Evolutionary conservation across 192 early-diverging fungal genomes (phyloP).

Genomic region (Entomortierella chlamydospora): DNA sequence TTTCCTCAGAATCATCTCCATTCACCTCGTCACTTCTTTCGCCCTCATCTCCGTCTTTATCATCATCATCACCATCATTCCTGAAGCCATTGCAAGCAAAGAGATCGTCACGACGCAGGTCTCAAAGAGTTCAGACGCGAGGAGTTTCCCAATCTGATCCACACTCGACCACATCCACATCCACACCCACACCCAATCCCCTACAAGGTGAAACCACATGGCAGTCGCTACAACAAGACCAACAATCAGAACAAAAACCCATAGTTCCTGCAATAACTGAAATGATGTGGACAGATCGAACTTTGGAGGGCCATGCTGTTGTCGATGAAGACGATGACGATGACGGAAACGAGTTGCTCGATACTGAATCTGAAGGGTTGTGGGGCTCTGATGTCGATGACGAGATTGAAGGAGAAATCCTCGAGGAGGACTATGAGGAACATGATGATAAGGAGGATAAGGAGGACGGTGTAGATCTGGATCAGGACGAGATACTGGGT

Average conservation of each 20-base stretch:
- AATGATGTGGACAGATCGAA: slow-evolving; percentile 20
- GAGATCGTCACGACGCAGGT: not conserved
- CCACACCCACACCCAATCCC: too few species aligned
- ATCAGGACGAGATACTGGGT: not conserved
- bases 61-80: not conserved
- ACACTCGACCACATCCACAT: not conserved
- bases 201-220: not conserved
- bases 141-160: not conserved
- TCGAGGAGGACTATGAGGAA: slow-evolving; percentile 32
- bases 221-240: not conserved
- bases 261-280: not conserved
- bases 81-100: not conserved
- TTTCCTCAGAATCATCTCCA: not conserved
- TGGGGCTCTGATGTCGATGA: slow-evolving; percentile 24
- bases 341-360: slow-evolving; percentile 44
- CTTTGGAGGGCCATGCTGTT: slow-evolving; percentile 36
- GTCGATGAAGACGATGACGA: slow-evolving; percentile 47
- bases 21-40: not conserved
- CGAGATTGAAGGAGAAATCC: slow-evolving; percentile 33
- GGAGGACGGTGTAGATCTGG: not conserved
- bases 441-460: not conserved
- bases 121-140: not conserved
- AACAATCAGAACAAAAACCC: slow-evolving; percentile 2
- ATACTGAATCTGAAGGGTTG: slow-evolving; percentile 32
- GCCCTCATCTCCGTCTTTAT: not conserved